These are phyloP conservation scores for Globisporangium abappressorium DNA, from an alignment of 352 stramenopile genomes.

Conservation along the genomic window DNA sequence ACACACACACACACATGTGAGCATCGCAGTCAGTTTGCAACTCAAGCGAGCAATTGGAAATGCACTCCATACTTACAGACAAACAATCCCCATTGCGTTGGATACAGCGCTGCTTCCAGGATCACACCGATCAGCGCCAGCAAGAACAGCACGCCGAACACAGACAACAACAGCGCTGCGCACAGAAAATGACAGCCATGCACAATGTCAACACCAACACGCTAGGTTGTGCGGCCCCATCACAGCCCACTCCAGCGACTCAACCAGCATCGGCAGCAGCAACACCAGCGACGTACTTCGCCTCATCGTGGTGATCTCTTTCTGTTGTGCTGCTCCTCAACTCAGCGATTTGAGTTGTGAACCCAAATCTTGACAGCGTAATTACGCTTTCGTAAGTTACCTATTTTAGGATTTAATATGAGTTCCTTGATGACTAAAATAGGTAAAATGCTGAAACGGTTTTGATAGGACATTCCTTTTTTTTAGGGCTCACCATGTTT, in stretches of 20 bases:
- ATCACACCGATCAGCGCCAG: slow-evolving; percentile 56
- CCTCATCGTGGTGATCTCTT: not conserved
- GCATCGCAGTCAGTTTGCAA: not conserved
- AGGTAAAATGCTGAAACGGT: too few species aligned
- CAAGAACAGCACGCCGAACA: slow-evolving; percentile 50
- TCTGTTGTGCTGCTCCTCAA: not conserved
- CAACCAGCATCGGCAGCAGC: not conserved
- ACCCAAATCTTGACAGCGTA: not conserved
- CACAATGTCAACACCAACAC: not conserved
- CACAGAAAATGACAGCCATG: not conserved
- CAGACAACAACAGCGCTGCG: slow-evolving; percentile 33
- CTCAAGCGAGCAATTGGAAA: not conserved
- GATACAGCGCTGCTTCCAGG: slow-evolving; percentile 54
- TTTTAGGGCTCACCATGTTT: not conserved
- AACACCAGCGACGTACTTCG: not conserved
- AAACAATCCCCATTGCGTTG: slow-evolving; percentile 65
- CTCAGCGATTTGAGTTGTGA: too few species aligned
- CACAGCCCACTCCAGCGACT: not conserved
- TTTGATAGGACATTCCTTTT: too few species aligned
- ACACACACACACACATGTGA: not conserved
- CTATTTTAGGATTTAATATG: too few species aligned
- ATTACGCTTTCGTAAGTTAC: too few species aligned
- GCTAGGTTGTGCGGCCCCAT: not conserved
- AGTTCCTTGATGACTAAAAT: too few species aligned
- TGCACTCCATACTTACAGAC: slow-evolving; percentile 30